Evolutionary conservation across 768 basidiomycete species (phyloP).

Genomic region (Boletus fagicola): DNA sequence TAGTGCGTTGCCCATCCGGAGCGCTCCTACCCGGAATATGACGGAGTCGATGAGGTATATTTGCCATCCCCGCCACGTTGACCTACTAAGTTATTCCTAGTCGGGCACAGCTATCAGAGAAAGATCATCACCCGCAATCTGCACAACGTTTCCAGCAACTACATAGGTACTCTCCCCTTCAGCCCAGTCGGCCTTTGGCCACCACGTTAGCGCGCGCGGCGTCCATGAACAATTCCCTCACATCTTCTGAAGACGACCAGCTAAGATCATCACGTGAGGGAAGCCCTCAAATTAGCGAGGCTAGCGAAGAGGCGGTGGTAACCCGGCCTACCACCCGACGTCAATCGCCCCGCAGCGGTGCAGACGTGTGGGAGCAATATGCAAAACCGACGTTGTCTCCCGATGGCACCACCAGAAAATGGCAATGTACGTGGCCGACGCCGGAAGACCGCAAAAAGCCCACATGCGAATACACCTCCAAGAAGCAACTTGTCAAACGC

Average conservation of each 20-base stretch:
- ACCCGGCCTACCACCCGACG: slow-evolving; percentile 20
- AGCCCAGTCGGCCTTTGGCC: slow-evolving; percentile 7
- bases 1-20: slow-evolving; percentile 18
- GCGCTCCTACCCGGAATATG: slow-evolving; percentile 16
- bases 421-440: slow-evolving; percentile 43
- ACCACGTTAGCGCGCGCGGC: slow-evolving; percentile 11
- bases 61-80: neutral
- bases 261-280: slow-evolving; percentile 29
- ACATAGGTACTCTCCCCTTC: slow-evolving; percentile 6
- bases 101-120: slow-evolving; percentile 24
- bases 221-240: slow-evolving; percentile 18
- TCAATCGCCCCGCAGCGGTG: slow-evolving; percentile 28
- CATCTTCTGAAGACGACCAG: slow-evolving; percentile 33
- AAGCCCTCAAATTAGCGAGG: slow-evolving; percentile 32
- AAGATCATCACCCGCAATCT: slow-evolving; percentile 8
- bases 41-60: slow-evolving; percentile 32
- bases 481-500: slow-evolving; percentile 67
- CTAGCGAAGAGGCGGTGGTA: slow-evolving; percentile 26
- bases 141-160: slow-evolving; percentile 16
- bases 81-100: slow-evolving; percentile 17
- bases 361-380: slow-evolving; percentile 35
- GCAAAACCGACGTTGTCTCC: slow-evolving; percentile 33
- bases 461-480: slow-evolving; percentile 44
- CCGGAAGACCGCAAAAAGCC: slow-evolving; percentile 32
- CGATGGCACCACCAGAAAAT: slow-evolving; percentile 37